These are phyloP conservation scores for Albugo laibachii DNA, from an alignment of 352 stramenopile genomes.

Conservation along the genomic window DNA sequence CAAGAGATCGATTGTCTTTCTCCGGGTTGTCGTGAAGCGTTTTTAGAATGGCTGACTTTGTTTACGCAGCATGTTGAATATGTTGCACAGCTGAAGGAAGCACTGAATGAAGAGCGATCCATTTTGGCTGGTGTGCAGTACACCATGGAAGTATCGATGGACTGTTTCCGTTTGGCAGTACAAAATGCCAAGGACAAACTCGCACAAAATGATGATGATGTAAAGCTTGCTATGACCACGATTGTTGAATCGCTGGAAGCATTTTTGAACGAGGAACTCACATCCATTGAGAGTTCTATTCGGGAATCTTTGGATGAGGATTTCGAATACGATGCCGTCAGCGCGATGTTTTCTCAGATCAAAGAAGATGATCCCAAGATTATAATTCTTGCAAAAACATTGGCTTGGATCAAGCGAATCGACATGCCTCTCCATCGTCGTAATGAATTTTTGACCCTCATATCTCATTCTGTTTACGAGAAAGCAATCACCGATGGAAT, in stretches of 20 bases:
- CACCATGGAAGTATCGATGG: constrained; percentile 40
- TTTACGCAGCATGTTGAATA: constrained; percentile 40
- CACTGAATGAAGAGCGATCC: constrained; percentile 37
- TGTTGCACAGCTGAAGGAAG: constrained; percentile 40
- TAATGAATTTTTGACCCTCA: too few species aligned
- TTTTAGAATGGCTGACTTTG: constrained; percentile 35
- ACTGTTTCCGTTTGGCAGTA: constrained; percentile 31
- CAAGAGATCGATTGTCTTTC: constrained; percentile 26
- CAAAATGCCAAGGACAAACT: constrained; percentile 22
- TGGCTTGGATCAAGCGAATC: too few species aligned
- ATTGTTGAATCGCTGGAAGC: constrained; percentile 35
- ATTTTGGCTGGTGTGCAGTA: constrained; percentile 28
- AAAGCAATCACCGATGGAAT: too few species aligned
- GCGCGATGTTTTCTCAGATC: constrained; percentile 17
- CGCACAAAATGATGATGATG: constrained; percentile 20
- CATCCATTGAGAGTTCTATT: constrained; percentile 26
- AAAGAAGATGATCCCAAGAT: too few species aligned
- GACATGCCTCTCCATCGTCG: too few species aligned
- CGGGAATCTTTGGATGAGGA: constrained; percentile 22
- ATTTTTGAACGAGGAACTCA: constrained; percentile 24
- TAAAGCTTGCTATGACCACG: constrained; percentile 15
- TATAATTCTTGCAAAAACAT: too few species aligned
- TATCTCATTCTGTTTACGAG: too few species aligned
- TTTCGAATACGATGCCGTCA: constrained; percentile 41
- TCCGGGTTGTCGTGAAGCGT: constrained; percentile 24